Percentiles rank a stretch among this genome's conserved stretches.
phyloP scores from a whole-genome alignment of 169 alveolate genomes.

The Fabrea salina region DNA sequence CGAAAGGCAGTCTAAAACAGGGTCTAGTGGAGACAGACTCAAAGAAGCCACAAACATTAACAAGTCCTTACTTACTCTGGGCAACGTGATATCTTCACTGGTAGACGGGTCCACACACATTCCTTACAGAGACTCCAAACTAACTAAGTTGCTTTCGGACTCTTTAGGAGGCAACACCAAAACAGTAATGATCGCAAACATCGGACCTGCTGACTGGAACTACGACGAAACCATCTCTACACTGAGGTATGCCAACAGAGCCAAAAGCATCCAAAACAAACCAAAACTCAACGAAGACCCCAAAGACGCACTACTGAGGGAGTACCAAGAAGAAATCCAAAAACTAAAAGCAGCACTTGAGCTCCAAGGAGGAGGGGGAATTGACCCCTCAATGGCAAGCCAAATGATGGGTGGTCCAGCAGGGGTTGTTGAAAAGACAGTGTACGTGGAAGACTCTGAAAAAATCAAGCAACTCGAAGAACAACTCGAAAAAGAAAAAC shows the following conservation, averaged over 20 bases:
- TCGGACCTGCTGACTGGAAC: constrained; percentile 91
- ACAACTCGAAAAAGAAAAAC: constrained; percentile 59
- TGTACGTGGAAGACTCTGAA: constrained; percentile 58
- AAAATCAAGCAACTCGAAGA: constrained; percentile 65
- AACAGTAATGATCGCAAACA: constrained; percentile 91
- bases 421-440: constrained; percentile 54
- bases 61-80: constrained; percentile 89
- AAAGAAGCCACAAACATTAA: constrained; percentile 92
- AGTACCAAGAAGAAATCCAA: constrained; percentile 81
- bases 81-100: constrained; percentile 90
- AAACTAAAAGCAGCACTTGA: constrained; percentile 63
- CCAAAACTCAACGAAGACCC: constrained; percentile 92
- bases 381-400: background rate
- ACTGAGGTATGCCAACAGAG: constrained; percentile 89
- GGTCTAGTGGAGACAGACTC: constrained; percentile 83
- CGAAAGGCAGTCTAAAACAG: constrained; percentile 73
- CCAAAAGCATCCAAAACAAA: constrained; percentile 86
- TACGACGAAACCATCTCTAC: constrained; percentile 92
- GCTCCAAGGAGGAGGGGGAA: constrained; percentile 1
- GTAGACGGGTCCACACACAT: constrained; percentile 75
- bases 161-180: constrained; percentile 91
- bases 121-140: constrained; percentile 43
- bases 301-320: constrained; percentile 81
- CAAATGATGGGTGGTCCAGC: constrained; percentile 14
- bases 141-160: constrained; percentile 34